Conservation (phyloP, 257 asterid genomes). For the Ilex aquifolium region DNA sequence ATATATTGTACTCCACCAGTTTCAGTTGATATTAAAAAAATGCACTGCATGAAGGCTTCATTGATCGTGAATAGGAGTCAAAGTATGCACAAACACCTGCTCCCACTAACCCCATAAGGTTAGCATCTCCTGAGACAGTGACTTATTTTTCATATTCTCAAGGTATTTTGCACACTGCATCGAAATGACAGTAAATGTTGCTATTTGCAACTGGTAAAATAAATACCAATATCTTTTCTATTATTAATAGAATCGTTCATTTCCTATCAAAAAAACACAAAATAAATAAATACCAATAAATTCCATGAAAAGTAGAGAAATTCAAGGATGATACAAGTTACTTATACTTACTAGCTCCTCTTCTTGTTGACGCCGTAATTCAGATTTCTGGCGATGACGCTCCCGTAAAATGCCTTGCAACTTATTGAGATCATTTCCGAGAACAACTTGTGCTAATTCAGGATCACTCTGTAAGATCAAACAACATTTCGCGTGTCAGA, state of each 20-base stretch:
- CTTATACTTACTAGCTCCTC: conserved; percentile 90
- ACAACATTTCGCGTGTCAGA: conserved; percentile 22
- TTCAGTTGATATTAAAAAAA: too few relatives aligned
- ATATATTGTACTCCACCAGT: too few relatives aligned
- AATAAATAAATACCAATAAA: background rate
- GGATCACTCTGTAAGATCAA: conserved; percentile 72
- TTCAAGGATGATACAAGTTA: conserved; percentile 3
- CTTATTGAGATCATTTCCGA: conserved; percentile 80
- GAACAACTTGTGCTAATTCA: conserved; percentile 88
- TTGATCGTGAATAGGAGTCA: too few relatives aligned
- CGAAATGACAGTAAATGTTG: background rate
- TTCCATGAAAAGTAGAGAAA: background rate
- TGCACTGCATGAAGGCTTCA: too few relatives aligned
- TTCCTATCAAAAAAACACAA: background rate
- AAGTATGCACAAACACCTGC: background rate
- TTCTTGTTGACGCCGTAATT: conserved; percentile 64
- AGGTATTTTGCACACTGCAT: background rate
- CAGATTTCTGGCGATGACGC: conserved; percentile 70
- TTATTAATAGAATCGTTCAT: background rate
- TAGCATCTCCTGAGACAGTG: background rate
- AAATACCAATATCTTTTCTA: background rate
- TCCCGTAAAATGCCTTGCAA: conserved; percentile 78
- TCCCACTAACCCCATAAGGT: background rate
- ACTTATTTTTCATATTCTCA: background rate
- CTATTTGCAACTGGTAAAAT: background rate